Evolutionary conservation across 148 eudicot genomes (phyloP).

Genomic region (Rhododendron williamsianum): DNA sequence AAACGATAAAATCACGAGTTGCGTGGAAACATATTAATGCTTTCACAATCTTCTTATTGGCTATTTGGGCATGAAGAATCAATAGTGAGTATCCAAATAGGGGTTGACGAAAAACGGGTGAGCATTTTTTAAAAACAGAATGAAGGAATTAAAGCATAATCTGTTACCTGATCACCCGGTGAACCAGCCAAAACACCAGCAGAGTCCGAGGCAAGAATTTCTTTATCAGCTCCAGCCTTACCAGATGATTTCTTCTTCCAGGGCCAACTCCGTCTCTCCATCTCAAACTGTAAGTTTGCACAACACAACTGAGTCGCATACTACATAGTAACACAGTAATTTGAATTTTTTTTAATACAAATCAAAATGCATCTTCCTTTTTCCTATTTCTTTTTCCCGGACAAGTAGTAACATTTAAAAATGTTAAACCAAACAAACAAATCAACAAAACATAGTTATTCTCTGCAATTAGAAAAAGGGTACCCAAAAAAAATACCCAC

Average conservation of each 20-base stretch:
- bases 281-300: constrained; percentile 26
- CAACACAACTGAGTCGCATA: background rate
- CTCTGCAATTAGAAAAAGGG: background rate
- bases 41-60: background rate
- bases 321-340: background rate
- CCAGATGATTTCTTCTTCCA: constrained; percentile 97
- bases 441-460: background rate
- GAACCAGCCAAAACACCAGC: constrained; percentile 45
- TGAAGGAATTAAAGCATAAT: background rate
- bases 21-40: background rate
- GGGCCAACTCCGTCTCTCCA: constrained; percentile 96
- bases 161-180: constrained; percentile 54
- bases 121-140: background rate
- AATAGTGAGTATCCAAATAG: background rate
- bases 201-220: constrained; percentile 47
- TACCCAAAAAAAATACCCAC: background rate
- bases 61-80: background rate
- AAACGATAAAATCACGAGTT: background rate
- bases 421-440: background rate
- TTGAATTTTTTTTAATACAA: background rate
- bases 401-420: background rate
- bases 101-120: background rate
- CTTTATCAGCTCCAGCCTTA: constrained; percentile 64
- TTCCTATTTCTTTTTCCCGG: background rate
- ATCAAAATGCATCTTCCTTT: background rate